A percentile compares a stretch with the other conserved stretches of the same genome.
Evolutionary conservation across 78 protist species (phyloP).

Genomic region (Dictyostelium discoideum): DNA sequence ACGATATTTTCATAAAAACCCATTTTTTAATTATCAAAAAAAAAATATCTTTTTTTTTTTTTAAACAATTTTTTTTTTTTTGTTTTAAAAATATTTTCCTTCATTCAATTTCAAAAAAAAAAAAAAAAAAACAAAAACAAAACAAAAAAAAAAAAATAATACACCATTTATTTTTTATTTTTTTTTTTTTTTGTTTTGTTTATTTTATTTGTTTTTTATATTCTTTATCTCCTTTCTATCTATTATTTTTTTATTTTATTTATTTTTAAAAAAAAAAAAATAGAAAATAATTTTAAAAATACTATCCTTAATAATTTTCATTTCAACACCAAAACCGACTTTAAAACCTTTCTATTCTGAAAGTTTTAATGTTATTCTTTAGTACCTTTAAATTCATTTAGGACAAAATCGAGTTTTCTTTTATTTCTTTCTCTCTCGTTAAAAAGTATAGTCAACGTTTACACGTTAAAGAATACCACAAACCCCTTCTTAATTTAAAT

Average conservation of each 20-base stretch:
- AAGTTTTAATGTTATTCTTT: conserved; percentile 46
- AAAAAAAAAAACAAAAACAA: too few species aligned
- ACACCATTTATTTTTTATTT: too few species aligned
- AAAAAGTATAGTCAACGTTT: conserved; percentile 33
- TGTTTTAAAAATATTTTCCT: background rate
- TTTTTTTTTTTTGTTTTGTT: too few species aligned
- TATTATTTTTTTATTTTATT: background rate
- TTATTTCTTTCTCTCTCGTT: conserved; percentile 78
- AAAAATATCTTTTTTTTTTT: background rate
- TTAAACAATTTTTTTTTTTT: background rate
- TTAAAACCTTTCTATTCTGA: conserved; percentile 20
- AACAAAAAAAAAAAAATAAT: too few species aligned
- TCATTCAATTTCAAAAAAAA: background rate
- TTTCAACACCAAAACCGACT: background rate
- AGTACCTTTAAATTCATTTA: background rate
- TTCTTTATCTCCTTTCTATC: background rate
- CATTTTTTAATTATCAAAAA: background rate
- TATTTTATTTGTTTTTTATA: background rate
- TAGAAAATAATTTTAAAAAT: conserved; percentile 3
- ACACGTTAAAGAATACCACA: conserved; percentile 27
- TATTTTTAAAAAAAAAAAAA: background rate
- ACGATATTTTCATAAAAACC: background rate
- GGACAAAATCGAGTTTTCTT: conserved; percentile 72
- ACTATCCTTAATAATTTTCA: background rate
- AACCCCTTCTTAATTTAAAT: background rate